These are phyloP conservation scores for Pseudoneurospora amorphoporcata DNA, from an alignment of 495 filamentous ascomycete species.

Conservation along the genomic window DNA sequence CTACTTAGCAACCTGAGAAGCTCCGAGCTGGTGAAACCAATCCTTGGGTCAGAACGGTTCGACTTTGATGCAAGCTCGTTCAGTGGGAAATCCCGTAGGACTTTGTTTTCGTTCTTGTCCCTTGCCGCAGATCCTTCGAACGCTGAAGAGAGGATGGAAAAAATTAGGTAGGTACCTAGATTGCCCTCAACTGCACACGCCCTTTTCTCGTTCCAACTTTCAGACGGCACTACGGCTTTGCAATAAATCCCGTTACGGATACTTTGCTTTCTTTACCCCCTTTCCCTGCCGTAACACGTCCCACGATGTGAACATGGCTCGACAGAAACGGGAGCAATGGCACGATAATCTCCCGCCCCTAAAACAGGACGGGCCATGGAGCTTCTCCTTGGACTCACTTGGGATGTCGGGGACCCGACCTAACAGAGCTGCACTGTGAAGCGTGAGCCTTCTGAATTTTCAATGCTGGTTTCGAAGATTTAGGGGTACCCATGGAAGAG, in stretches of 20 bases:
- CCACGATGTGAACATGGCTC: not conserved
- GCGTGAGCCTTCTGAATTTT: not conserved
- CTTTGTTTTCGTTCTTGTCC: not conserved
- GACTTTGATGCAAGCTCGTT: not conserved
- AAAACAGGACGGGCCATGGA: not conserved
- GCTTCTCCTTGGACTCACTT: not conserved
- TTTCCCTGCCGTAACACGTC: not conserved
- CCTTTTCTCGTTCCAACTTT: not conserved
- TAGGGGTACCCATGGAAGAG: not conserved
- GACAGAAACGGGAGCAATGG: not conserved
- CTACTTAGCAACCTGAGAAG: not conserved
- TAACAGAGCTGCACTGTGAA: not conserved
- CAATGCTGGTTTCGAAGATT: not conserved
- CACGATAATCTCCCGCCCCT: not conserved
- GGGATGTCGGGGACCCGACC: not conserved
- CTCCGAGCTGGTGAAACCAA: not conserved
- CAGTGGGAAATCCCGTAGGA: not conserved
- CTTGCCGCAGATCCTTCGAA: not conserved
- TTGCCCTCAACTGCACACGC: not conserved
- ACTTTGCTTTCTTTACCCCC: not conserved
- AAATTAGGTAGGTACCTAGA: not conserved
- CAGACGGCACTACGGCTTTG: not conserved
- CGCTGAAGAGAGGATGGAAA: not conserved
- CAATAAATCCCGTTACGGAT: not conserved
- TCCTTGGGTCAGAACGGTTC: not conserved